phyloP scores from a whole-genome alignment of 2,329 filamentous ascomycete species.

The Colletotrichum agaves region DNA sequence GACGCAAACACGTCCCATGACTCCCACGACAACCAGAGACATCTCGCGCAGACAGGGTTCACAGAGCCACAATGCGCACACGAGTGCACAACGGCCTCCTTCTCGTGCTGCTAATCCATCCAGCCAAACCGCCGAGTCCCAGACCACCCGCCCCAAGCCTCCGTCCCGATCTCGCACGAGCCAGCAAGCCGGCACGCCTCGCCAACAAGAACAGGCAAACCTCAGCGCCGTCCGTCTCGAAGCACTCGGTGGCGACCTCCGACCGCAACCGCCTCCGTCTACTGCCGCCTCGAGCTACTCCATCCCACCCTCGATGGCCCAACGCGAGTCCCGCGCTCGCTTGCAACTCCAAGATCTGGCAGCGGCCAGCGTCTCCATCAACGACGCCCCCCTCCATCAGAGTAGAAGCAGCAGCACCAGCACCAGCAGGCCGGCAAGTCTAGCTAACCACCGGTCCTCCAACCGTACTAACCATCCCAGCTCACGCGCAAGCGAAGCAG shows the following conservation, averaged over 20 bases:
- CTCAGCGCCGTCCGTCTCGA: neutral
- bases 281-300: neutral
- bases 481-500: slow-evolving; percentile 9
- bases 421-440: neutral
- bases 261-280: neutral
- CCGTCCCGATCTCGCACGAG: too few relatives aligned
- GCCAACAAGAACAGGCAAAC: neutral
- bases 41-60: neutral
- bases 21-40: too few relatives aligned
- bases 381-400: too few relatives aligned
- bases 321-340: neutral
- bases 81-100: too few relatives aligned
- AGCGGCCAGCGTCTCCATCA: neutral
- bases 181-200: neutral
- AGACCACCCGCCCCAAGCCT: too few relatives aligned
- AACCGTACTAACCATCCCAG: neutral
- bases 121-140: neutral
- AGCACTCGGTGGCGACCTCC: neutral
- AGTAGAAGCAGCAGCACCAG: neutral
- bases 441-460: neutral
- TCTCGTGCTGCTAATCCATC: neutral
- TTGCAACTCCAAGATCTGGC: neutral
- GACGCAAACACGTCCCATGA: too few relatives aligned
- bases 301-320: slow-evolving; percentile 7
- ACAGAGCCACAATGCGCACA: neutral